These are phyloP conservation scores for Batkoa obscura DNA, from an alignment of 371 early-diverging fungal species.

Conservation along the genomic window DNA sequence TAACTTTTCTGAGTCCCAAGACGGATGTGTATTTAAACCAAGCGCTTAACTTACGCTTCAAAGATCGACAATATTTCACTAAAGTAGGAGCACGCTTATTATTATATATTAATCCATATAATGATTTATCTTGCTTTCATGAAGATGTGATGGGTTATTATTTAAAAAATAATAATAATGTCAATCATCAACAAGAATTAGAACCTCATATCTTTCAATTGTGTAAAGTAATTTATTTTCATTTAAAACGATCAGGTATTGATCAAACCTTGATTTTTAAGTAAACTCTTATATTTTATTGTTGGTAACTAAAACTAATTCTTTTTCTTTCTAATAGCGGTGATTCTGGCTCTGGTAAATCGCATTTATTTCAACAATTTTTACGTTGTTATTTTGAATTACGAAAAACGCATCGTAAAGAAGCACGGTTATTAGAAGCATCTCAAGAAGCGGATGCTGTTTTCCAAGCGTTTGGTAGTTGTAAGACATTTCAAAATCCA, in stretches of 20 bases:
- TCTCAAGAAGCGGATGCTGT: constrained; percentile 39
- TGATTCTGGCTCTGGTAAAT: constrained; percentile 77
- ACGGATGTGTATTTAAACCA: too few relatives aligned
- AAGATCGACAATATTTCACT: constrained; percentile 27
- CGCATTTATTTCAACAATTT: constrained; percentile 37
- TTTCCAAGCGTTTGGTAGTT: constrained; percentile 70
- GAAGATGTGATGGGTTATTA: constrained; percentile 18
- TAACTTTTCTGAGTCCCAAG: too few relatives aligned
- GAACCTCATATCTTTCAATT: constrained; percentile 39
- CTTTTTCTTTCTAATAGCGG: constrained; percentile 35
- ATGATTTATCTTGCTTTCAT: constrained; percentile 21
- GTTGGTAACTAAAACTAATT: not conserved
- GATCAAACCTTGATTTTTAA: constrained; percentile 59
- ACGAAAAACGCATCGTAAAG: constrained; percentile 11
- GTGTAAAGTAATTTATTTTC: constrained; percentile 43
- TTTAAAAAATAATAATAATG: not conserved
- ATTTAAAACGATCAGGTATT: constrained; percentile 63
- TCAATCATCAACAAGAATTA: constrained; percentile 6
- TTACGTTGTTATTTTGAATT: constrained; percentile 41
- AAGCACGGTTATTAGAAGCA: too few relatives aligned
- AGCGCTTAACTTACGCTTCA: not conserved
- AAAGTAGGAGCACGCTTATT: constrained; percentile 35
- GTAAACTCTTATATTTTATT: constrained; percentile 17
- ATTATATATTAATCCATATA: constrained; percentile 28
- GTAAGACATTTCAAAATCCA: constrained; percentile 46